Base-by-base conservation (phyloP, 2,329 filamentous ascomycete species). In the Fusarium sp. region DNA sequence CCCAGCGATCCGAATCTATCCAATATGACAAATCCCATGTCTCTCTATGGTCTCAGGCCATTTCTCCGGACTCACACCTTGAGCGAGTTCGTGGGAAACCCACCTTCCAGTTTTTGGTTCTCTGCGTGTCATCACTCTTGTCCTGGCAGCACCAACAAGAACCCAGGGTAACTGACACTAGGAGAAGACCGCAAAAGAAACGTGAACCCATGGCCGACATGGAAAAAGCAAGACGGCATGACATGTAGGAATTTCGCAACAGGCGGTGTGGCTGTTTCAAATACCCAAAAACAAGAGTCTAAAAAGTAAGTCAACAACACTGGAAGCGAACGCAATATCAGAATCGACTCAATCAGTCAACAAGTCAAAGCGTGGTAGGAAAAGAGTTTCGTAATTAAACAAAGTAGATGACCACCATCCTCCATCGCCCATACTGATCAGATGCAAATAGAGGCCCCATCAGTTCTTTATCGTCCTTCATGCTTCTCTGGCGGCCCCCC, bases 371-470 rank as follows among this genome's bases (percentile, higher is more conserved):
- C 63, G 68, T 75, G 61, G 67, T 78, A 79, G 76, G 77, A 80
- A 81, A 80, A 78, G 72, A 76, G 71, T 80, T 83, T 85, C 83
- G 79, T 85, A 83, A 87, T 87, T 87, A 87, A 87, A 87, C 85
- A 87, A 85, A 82, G 84, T 87, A 87, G 84, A 84, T 84, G 83
- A 82, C 82, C 83, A 81, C 83, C 84, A 78, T 82, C 82, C 79
- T 72, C 76, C 78, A 66, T 78, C 77, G 78, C 78, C 77, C 78
- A 71, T 79, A 77, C 72, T 78, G 76, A 77, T 76, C 75, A 79
- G 77, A 81, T 81, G 80, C 72, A 80, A 81, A 76, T 73, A 77
- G 48, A 63, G 75, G 73, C 72, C 67, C 45, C 25, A 18, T 30
- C 16, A 30, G 64, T 71, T 64, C 59, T 68, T 58, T 64, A 63